Percentiles rank a stretch among this genome's conserved stretches.
These are phyloP conservation scores for Cavenderia fasciculata DNA, from an alignment of 78 protist genomes.

Conservation along the genomic window DNA sequence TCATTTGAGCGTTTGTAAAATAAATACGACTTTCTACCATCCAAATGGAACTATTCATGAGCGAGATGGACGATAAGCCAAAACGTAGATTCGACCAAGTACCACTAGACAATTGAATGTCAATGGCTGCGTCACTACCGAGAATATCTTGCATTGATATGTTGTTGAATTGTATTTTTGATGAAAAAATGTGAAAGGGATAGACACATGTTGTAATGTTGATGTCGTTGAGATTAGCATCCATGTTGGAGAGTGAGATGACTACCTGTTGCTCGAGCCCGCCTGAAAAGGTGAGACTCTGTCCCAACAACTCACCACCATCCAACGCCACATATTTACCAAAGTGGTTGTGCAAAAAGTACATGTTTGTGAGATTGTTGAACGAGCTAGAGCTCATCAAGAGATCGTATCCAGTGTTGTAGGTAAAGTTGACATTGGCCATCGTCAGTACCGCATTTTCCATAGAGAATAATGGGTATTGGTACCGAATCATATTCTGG, in stretches of 20 bases:
- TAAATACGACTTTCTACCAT: background rate
- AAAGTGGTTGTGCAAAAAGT: background rate
- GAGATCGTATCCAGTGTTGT: conserved; percentile 15
- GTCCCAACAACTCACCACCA: background rate
- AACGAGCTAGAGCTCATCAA: too few species aligned
- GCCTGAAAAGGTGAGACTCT: too few species aligned
- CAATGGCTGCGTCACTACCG: background rate
- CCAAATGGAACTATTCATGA: background rate
- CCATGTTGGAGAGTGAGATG: background rate
- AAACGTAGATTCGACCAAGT: background rate
- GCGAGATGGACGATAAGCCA: background rate
- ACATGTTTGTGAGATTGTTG: background rate
- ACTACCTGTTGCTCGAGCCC: background rate
- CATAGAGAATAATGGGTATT: background rate
- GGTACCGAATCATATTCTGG: too few species aligned
- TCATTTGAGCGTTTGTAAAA: background rate
- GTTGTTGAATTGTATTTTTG: background rate
- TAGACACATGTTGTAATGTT: background rate
- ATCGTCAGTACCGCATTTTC: background rate
- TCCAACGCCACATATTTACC: background rate
- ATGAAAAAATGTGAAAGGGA: background rate
- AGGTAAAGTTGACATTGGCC: background rate
- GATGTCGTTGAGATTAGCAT: background rate
- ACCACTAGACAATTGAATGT: background rate
- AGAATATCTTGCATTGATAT: background rate